Evolutionary conservation across 2,329 filamentous ascomycete genomes (phyloP).

Genomic region (Boeremia lycopersici): DNA sequence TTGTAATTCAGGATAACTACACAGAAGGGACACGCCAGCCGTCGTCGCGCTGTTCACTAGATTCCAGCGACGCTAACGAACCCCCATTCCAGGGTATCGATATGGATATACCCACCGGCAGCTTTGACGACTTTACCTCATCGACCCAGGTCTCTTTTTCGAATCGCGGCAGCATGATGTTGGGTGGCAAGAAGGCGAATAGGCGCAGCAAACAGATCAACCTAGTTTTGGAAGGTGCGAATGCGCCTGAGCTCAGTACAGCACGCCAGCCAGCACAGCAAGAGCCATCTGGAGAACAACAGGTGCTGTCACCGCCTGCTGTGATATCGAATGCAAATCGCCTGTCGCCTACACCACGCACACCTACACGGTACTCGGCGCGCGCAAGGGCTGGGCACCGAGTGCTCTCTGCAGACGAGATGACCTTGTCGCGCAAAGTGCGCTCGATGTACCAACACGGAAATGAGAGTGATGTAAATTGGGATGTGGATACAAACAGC

Average conservation of each 20-base stretch:
- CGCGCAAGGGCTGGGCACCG: slow-evolving; percentile 49
- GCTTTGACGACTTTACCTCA: slow-evolving; percentile 59
- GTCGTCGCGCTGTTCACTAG: slow-evolving; percentile 19
- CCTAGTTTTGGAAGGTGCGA: slow-evolving; percentile 27
- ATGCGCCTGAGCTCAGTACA: slow-evolving; percentile 21
- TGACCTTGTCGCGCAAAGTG: slow-evolving; percentile 66
- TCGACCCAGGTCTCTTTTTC: slow-evolving; percentile 63
- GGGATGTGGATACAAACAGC: slow-evolving; percentile 39
- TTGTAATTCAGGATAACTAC: slow-evolving; percentile 52
- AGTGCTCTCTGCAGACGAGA: slow-evolving; percentile 67
- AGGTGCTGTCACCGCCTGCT: slow-evolving; percentile 32
- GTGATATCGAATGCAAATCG: slow-evolving; percentile 34
- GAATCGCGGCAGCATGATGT: slow-evolving; percentile 64
- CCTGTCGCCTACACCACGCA: slow-evolving; percentile 40
- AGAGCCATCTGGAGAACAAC: slow-evolving; percentile 19
- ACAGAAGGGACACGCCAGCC: slow-evolving; percentile 17
- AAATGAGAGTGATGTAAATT: slow-evolving; percentile 60
- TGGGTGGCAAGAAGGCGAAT: slow-evolving; percentile 59
- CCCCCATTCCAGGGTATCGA: slow-evolving; percentile 56
- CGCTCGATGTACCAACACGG: slow-evolving; percentile 68
- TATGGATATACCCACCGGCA: slow-evolving; percentile 61
- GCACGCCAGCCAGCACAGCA: slow-evolving; percentile 12
- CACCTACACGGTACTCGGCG: slow-evolving; percentile 46
- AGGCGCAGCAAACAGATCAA: slow-evolving; percentile 39
- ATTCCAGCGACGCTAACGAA: slow-evolving; percentile 16